Evolutionary conservation across 805 yeast species (phyloP), one percentile per base, ranked within the genome.

Genomic region (Candida palmyrensis): DNA sequence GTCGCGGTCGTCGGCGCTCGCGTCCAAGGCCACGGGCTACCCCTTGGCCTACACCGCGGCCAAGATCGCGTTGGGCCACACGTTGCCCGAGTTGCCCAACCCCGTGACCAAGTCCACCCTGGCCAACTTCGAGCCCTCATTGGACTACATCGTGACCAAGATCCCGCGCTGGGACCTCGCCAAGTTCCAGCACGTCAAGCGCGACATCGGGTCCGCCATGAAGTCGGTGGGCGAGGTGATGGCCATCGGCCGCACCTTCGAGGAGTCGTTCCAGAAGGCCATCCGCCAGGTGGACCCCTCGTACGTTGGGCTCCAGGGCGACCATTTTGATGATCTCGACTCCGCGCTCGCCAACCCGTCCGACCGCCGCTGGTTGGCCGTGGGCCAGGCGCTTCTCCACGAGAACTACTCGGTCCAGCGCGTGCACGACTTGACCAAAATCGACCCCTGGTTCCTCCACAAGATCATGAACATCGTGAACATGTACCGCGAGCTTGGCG

Each of bases 121-220:
- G 57, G 92, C 97, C 36, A 85, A 95, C 70, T 90, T 90, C 63
- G 98, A 90, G 69, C 98, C 98, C 31, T 87, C 96, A 10, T 73
- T 90, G 55, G 98, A 90, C 66, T 90, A 90, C 65, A 85, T 88
- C 59, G 98, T 90, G 43, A 95, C 87, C 34, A 90, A 90, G 75
- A 92, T 90, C 61, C 98, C 98, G 61, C 79, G 97, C 68, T 90
- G 98, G 98, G 98, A 90, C 66, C 75, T 90, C 66, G 84, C 85
- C 71, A 90, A 90, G 66, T 90, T 90, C 66, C 85, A 90, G 41
- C 76, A 96, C 58, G 97, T 90, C 24, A 83, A 95, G 14, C 80
- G 85, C 33, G 72, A 79, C 57, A 75, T 90, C 48, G 82, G 92
- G 7, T 88, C 97, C 2, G 79, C 96, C 19, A 90, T 90, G 98